These are phyloP conservation scores for Microstroma glucosiphilum DNA, from an alignment of 1,284 basidiomycete species.

Conservation along the genomic window DNA sequence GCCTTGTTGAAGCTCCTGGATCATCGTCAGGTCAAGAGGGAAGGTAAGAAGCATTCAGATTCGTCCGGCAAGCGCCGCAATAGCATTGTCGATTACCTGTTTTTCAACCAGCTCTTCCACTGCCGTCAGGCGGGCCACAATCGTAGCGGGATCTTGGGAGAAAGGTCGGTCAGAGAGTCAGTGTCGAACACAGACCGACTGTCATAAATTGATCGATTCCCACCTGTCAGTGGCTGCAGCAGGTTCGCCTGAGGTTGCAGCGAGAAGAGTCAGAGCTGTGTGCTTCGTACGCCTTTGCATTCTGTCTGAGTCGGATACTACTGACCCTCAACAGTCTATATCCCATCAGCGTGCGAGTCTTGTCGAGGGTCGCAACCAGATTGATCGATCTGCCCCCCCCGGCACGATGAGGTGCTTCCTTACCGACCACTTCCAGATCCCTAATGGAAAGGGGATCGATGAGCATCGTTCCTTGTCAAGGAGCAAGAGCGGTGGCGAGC, in stretches of 20 bases:
- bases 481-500: neutral
- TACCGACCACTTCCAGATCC: slow-evolving; percentile 13
- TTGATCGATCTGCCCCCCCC: neutral
- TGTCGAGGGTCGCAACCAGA: slow-evolving; percentile 4
- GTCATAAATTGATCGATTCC: neutral
- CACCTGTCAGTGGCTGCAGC: slow-evolving; percentile 12
- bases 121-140: slow-evolving; percentile 10
- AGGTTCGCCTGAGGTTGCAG: slow-evolving; percentile 7
- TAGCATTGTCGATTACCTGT: neutral
- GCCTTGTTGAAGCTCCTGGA: neutral
- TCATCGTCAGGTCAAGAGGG: neutral
- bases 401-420: neutral
- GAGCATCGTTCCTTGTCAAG: slow-evolving; percentile 9
- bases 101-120: slow-evolving; percentile 9
- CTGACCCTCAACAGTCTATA: slow-evolving; percentile 6
- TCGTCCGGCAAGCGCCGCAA: neutral
- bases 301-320: neutral
- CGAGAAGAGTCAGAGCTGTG: neutral
- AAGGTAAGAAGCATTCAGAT: neutral
- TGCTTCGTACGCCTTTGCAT: neutral
- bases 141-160: neutral
- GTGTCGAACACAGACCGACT: neutral
- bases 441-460: slow-evolving; percentile 4
- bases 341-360: slow-evolving; percentile 13
- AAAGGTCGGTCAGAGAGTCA: neutral